Conservation (phyloP, 179 eudicot genomes). For the Beta lomatogona region DNA sequence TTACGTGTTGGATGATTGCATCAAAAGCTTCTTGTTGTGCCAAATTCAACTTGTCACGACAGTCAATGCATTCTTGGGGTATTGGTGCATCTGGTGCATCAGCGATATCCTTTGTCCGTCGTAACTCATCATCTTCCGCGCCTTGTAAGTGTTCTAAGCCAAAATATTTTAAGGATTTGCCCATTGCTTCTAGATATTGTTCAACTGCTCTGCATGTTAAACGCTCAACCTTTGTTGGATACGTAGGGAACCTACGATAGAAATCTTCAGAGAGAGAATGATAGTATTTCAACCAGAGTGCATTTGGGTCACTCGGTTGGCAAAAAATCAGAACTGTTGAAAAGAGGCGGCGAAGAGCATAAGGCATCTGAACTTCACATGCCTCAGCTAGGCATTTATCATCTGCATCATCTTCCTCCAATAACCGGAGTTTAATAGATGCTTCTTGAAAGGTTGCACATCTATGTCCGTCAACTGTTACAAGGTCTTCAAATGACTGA, state of each 20-base stretch:
- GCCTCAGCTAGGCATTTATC: not conserved
- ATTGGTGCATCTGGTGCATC: slow-evolving; percentile 7
- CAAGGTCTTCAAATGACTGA: not conserved
- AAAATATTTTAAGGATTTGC: too few relatives aligned
- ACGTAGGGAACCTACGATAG: not conserved
- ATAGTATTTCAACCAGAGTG: not conserved
- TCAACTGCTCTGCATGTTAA: not conserved
- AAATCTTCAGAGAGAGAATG: not conserved
- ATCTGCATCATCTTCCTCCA: not conserved
- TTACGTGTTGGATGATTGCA: not conserved
- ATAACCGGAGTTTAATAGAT: not conserved
- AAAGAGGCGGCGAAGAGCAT: not conserved
- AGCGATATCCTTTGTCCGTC: not conserved
- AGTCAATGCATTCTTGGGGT: not conserved
- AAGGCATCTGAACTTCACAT: not conserved
- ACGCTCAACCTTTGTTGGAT: not conserved
- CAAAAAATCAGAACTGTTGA: not conserved
- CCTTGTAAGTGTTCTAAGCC: too few relatives aligned
- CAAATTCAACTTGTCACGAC: not conserved
- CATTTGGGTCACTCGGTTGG: not conserved
- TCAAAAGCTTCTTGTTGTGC: not conserved
- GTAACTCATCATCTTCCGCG: too few relatives aligned
- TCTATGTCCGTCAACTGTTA: not conserved
- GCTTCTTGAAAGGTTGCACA: not conserved
- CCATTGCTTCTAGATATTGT: slow-evolving; percentile 4